Base-by-base conservation (phyloP, 2,329 filamentous ascomycete genomes). In the Chaetomium sp. region DNA sequence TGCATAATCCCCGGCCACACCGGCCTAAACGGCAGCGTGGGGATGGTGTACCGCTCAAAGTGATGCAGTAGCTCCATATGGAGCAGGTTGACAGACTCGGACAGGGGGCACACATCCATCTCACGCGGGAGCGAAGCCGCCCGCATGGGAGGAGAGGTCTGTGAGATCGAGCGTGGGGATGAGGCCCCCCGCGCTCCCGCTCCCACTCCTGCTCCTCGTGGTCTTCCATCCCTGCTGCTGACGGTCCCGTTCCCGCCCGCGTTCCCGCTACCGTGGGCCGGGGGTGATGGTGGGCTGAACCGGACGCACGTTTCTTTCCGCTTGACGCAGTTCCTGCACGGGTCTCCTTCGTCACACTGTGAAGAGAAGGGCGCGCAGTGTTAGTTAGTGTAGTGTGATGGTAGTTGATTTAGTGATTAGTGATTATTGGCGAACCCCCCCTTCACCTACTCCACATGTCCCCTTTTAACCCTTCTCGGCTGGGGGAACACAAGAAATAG, bases 21-120 rank as follows among this genome's bases (percentile, higher is more conserved):
- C 12, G 63, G 58, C 14, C 55, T 37, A 52, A 69, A 69, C 42
- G 64, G 54, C 14, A 69, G 60, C 8, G 64, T 68, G 10, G 58
- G 54, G 4, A 61, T 49, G 12, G 65, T 67, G 14, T 55, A 40
- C 10, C 61, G 59, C 32, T 66, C 61, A 47, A 67, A 69, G 57
- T 69, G 66, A 55, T 68, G 59, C 55, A 70, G 65, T 34, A 70
- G 61, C 49, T 69, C 66, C 54, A 70, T 59, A 47, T 70, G 67
- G 12, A 69, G 50, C 4, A 69, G 54, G 46, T 67, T 69, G 47
- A 68, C 61, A 7, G 54, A 41, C 36, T 42, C 59, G 32, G 51
- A 53, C 14, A 52, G 14, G 9, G 54, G 52, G n/a, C 41, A 47
- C 47, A 44, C 55, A 38, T 40, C 35, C 35, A 54, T 2, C 36